Conservation (phyloP, 352 stramenopile genomes). For the Phytophthora melonis region DNA sequence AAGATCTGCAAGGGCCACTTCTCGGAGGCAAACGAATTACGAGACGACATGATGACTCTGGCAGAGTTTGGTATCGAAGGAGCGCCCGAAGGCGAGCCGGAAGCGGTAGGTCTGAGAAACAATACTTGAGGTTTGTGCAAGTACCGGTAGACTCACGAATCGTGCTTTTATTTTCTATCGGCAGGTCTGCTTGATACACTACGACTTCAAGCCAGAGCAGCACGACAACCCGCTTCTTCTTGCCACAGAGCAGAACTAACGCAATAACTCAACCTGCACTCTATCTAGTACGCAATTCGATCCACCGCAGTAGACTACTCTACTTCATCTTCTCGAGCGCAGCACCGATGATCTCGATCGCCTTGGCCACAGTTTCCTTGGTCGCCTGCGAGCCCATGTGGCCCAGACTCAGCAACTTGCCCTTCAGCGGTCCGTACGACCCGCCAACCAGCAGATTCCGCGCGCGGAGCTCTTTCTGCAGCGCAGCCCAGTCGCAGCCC, state of each 20-base stretch:
- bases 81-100: conserved; percentile 45
- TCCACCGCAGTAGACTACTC: conserved; percentile 11
- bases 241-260: conserved; percentile 42
- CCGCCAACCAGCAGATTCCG: conserved; percentile 54
- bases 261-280: conserved; percentile 17
- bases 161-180: conserved; percentile 3
- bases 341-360: conserved; percentile 42
- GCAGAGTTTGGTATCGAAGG: conserved; percentile 63
- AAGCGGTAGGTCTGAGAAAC: conserved; percentile 35
- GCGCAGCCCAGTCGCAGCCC: conserved; percentile 36
- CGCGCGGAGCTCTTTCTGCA: conserved; percentile 44
- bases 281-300: conserved; percentile 7
- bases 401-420: conserved; percentile 59
- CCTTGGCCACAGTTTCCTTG: conserved; percentile 43
- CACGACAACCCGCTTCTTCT: conserved; percentile 70
- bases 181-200: conserved; percentile 62
- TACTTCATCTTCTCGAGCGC: conserved; percentile 44
- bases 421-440: conserved; percentile 53
- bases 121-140: not conserved
- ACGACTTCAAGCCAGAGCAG: conserved; percentile 72
- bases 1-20: conserved; percentile 72
- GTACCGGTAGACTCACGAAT: not conserved
- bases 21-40: conserved; percentile 62
- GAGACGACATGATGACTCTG: conserved; percentile 57
- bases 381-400: conserved; percentile 67